Evolutionary conservation across 1,284 basidiomycete species (phyloP), one percentile per base, ranked within the genome.

Genomic region (Irpex sp.): DNA sequence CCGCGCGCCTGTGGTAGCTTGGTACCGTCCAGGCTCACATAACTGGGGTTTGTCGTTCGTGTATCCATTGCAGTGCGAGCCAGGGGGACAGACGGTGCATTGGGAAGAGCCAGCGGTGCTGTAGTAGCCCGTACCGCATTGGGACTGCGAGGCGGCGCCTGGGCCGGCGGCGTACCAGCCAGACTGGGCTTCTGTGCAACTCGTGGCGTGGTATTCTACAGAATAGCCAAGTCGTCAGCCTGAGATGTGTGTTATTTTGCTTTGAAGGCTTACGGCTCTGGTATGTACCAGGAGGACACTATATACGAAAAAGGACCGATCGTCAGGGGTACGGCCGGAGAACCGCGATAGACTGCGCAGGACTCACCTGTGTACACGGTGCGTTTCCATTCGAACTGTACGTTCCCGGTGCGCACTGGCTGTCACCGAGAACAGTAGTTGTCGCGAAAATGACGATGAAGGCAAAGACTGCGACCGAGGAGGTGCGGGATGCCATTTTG

Each of bases 151-250:
- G 2, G 51, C 63, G 8, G 61, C 62, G 5, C 64, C 66, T 4
- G 61, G 61, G 1, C 64, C 66, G n/a, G 59, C n/a, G 31, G 64
- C 64, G 58, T 46, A 67, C 51, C 56, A 67, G 19, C 66, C 66
- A 5, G 64, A 50, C 21, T 61, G 60, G 1, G 64, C 66, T 26
- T 60, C 49, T 15, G 57, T 61, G 58, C 66, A 67, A n/a, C 35
- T 31, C 5, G 46, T 50, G 1, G 64, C 35, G 19, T 50, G 58
- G 21, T 50, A 51, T 47, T 61, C 70, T 71, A 31, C 21, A 9
- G 37, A 8, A 46, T 19, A 36, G 13, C 50, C 51, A 33, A 21
- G 53, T 13, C 35, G 21, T n/a, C 35, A 59, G 19, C 21, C 50
- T 36, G 19, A 51, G 37, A 11, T 19, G 21, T 13, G 19, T n/a